Conservation (phyloP, 192 early-diverging fungal genomes). For the Rhizoclosmatium sp. region DNA sequence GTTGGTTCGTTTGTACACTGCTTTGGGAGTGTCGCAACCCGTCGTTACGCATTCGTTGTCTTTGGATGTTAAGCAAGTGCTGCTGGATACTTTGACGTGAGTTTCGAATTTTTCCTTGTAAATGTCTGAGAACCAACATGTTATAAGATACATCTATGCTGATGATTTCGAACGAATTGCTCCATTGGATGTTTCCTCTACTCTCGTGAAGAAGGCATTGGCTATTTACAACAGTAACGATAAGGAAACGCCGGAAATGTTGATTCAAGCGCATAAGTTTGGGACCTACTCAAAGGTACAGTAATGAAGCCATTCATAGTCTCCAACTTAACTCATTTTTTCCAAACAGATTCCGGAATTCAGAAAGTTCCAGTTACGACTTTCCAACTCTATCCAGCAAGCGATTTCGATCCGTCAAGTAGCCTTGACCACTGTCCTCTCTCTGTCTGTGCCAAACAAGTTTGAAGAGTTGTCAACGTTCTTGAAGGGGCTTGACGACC, state of each 20-base stretch:
- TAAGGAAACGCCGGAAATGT: slow-evolving; percentile 85
- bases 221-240: slow-evolving; percentile 81
- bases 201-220: slow-evolving; percentile 65
- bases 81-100: slow-evolving; percentile 87
- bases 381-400: slow-evolving; percentile 79
- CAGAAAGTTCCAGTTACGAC: slow-evolving; percentile 76
- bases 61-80: slow-evolving; percentile 93
- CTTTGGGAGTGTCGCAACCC: slow-evolving; percentile 55
- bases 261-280: slow-evolving; percentile 83
- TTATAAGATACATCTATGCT: slow-evolving; percentile 71
- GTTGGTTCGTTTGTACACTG: slow-evolving; percentile 82
- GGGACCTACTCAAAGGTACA: slow-evolving; percentile 86
- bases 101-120: not conserved
- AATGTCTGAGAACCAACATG: not conserved
- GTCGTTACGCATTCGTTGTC: slow-evolving; percentile 61
- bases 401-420: slow-evolving; percentile 71
- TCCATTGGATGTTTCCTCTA: slow-evolving; percentile 57
- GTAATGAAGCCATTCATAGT: not conserved
- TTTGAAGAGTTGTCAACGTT: slow-evolving; percentile 7
- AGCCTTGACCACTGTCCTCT: slow-evolving; percentile 2
- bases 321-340: not conserved
- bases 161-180: slow-evolving; percentile 66
- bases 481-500: not conserved
- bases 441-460: not conserved
- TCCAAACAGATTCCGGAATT: slow-evolving; percentile 80